Conservation (phyloP, 2,329 filamentous ascomycete genomes). For the Neospermospora avenae region DNA sequence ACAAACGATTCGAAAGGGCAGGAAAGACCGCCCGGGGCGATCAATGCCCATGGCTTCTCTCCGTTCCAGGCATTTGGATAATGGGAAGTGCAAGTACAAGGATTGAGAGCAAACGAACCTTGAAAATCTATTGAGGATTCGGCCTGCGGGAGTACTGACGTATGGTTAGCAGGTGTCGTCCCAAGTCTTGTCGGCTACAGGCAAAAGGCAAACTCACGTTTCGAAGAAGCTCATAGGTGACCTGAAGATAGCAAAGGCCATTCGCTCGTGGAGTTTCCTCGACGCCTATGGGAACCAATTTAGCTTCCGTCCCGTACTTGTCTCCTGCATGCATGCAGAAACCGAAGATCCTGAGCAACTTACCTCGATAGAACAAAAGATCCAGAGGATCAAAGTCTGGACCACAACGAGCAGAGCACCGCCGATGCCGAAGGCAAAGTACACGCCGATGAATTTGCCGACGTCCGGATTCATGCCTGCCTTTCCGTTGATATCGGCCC, state of each 20-base stretch:
- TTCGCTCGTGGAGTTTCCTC: constrained; percentile 91
- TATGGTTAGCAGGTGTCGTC: constrained; percentile 9
- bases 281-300: constrained; percentile 60
- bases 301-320: constrained; percentile 23
- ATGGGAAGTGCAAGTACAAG: not conserved
- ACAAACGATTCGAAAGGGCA: not conserved
- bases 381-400: constrained; percentile 95
- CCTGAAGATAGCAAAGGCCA: constrained; percentile 96
- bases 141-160: constrained; percentile 73
- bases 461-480: constrained; percentile 68
- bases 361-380: constrained; percentile 98
- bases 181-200: not conserved
- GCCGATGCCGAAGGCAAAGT: constrained; percentile 91
- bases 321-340: constrained; percentile 19
- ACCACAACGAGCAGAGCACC: constrained; percentile 80
- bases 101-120: constrained; percentile 53
- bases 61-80: not conserved
- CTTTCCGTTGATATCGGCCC: constrained; percentile 76
- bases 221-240: constrained; percentile 99
- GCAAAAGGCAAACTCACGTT: constrained; percentile 46
- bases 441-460: constrained; percentile 90
- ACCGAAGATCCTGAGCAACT: constrained; percentile 27
- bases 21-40: constrained; percentile 1
- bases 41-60: not conserved
- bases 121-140: constrained; percentile 94